Conservation (phyloP, 2,329 filamentous ascomycete genomes). For the Alternaria triticina region DNA sequence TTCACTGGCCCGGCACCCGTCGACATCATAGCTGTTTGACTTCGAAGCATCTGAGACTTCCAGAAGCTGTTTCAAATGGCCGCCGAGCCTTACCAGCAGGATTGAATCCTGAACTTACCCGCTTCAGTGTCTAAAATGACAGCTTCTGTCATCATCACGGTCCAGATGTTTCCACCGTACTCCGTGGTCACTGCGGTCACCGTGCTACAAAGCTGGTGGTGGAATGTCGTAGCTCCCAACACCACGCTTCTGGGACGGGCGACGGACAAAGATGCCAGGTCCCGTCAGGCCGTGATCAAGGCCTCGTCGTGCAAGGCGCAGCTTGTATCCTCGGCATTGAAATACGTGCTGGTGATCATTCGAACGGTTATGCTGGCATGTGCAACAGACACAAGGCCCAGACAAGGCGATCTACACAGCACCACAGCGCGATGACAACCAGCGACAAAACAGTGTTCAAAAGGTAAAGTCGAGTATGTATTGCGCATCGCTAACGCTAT, state of each 20-base stretch:
- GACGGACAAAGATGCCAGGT: conserved; percentile 15
- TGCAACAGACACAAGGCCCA: neutral
- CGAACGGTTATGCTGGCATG: neutral
- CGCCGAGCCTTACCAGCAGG: neutral
- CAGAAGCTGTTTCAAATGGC: conserved; percentile 32
- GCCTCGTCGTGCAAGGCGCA: conserved; percentile 3
- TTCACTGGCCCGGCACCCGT: neutral
- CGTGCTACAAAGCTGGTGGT: neutral
- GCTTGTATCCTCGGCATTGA: neutral
- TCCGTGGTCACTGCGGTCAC: neutral
- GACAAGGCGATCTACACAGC: neutral
- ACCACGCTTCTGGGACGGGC: conserved; percentile 1
- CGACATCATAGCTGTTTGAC: conserved; percentile 18
- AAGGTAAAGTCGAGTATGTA: neutral
- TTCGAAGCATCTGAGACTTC: conserved; percentile 25
- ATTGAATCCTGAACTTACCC: neutral
- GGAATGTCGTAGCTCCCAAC: conserved; percentile 11
- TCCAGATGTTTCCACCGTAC: neutral
- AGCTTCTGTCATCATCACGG: neutral
- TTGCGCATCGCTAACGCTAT: conserved; percentile 8
- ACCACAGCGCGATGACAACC: neutral
- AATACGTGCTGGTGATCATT: neutral
- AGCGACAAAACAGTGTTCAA: neutral
- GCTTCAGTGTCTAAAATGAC: neutral
- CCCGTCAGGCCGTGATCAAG: conserved; percentile 4